Evolutionary conservation across 1,284 basidiomycete species (phyloP), one percentile per base, ranked within the genome.

Genomic region (Neolentinus lepideus): DNA sequence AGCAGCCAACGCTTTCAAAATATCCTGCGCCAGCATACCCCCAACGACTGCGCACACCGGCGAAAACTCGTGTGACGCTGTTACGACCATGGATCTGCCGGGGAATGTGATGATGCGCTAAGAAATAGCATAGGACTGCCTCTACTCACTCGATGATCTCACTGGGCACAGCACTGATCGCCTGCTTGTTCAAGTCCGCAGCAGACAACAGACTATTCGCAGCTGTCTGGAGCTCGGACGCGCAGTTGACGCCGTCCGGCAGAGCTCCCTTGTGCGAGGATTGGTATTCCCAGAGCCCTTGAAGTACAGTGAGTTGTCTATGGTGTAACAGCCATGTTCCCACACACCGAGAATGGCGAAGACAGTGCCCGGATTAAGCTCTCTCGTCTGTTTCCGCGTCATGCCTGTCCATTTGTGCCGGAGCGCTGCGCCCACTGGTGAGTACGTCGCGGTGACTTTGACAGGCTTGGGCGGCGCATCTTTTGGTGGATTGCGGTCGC

Each of bases 1-100:
- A 54, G 88, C 91, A 45, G 90, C 91, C 35, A 99, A 75, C 0
- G 91, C 85, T 69, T 98, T 96, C 47, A 99, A 76, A 53, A 98
- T 88, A 68, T 98, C 96, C 71, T 99, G 97, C 1, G 88, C 94
- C 14, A 98, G 73, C 69, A 98, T 81, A 14, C 97, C 97, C 27
- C 97, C 96, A 47, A 99, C 77, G 27, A 99, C 88, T 0, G 94
- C 94, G 67, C 94, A 88, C 2, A 94, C 84, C 1, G 94, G 90
- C 2, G 91, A 85, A 74, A 96, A 90, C 67, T 96, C 90, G 67
- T 89, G 83, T n/a, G 75, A 71, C 14, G 92, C 87, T n/a, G 88
- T 87, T 16, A 74, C 76, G 11, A 85, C 75, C 50, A 90, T 62
- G 46, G 82, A 74, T 56, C 88, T 89, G 60, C 47, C 33, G 19